A percentile compares a stretch with the other conserved stretches of the same genome.
Evolutionary conservation across 2,329 filamentous ascomycete genomes (phyloP).

Genomic region (Fusarium succisae): DNA sequence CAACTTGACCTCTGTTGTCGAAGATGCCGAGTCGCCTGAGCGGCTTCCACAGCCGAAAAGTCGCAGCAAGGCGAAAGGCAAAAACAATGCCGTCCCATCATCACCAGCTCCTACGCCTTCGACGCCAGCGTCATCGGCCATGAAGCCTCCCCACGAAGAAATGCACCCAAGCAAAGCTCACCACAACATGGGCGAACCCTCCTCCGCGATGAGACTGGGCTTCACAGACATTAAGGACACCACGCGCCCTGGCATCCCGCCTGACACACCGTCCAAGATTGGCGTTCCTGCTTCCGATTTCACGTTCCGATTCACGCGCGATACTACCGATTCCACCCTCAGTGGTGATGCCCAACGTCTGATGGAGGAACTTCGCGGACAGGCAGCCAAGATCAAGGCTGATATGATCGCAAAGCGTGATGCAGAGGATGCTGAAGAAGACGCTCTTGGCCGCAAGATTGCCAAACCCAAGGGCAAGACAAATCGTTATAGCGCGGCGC

Average conservation of each 20-base stretch:
- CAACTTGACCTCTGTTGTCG: conserved; percentile 54
- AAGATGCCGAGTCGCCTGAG: conserved; percentile 53
- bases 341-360: conserved; percentile 69
- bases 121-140: conserved; percentile 72
- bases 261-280: conserved; percentile 72
- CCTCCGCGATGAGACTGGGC: conserved; percentile 82
- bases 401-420: conserved; percentile 71
- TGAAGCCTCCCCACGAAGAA: conserved; percentile 78
- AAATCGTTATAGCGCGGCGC: conserved; percentile 82
- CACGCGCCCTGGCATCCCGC: conserved; percentile 50
- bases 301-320: conserved; percentile 73
- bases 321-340: conserved; percentile 60
- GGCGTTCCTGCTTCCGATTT: conserved; percentile 67
- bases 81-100: conserved; percentile 46
- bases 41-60: conserved; percentile 40
- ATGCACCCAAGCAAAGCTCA: conserved; percentile 93
- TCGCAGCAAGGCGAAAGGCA: conserved; percentile 27
- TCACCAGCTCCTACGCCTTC: conserved; percentile 50
- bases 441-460: conserved; percentile 70
- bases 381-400: conserved; percentile 76
- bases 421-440: conserved; percentile 58
- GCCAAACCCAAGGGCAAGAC: conserved; percentile 82
- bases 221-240: conserved; percentile 76
- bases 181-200: conserved; percentile 77
- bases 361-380: conserved; percentile 74